Conservation (phyloP, 768 basidiomycete genomes). For the Heimioporus sp. region DNA sequence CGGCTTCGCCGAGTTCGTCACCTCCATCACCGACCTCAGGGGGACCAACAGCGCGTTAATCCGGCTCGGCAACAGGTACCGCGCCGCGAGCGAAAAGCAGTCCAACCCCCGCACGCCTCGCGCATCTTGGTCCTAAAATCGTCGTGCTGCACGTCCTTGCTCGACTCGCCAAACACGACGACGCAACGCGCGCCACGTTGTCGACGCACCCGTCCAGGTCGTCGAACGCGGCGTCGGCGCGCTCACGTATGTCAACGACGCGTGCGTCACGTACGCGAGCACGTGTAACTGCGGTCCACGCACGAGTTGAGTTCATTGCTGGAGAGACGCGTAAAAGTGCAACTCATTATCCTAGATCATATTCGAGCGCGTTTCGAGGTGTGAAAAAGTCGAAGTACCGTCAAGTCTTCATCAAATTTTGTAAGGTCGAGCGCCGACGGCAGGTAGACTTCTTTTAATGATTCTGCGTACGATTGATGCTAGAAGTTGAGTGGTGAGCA, state of each 20-base stretch:
- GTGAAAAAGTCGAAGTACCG: conserved; percentile 28
- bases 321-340: conserved; percentile 71
- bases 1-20: conserved; percentile 75
- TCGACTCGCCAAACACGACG: conserved; percentile 94
- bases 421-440: conserved; percentile 59
- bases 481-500: conserved; percentile 20
- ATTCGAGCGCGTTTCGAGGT: neutral
- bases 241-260: conserved; percentile 73
- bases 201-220: conserved; percentile 74
- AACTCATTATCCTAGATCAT: conserved; percentile 65
- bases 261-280: conserved; percentile 80
- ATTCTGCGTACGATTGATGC: conserved; percentile 73
- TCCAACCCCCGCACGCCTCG: conserved; percentile 87
- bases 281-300: conserved; percentile 96
- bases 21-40: conserved; percentile 78
- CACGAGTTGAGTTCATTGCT: conserved; percentile 74
- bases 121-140: conserved; percentile 95
- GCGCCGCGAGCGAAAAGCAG: conserved; percentile 79
- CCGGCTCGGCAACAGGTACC: conserved; percentile 70
- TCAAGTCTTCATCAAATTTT: conserved; percentile 60
- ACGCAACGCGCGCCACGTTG: conserved; percentile 76
- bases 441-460: conserved; percentile 68
- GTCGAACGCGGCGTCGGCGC: conserved; percentile 48
- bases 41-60: conserved; percentile 78
- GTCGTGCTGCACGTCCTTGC: conserved; percentile 81